A percentile compares a stretch with the other conserved stretches of the same genome.
Evolutionary conservation across 2,329 filamentous ascomycete species (phyloP).

Genomic region (Pseudocercospora fijiensis): DNA sequence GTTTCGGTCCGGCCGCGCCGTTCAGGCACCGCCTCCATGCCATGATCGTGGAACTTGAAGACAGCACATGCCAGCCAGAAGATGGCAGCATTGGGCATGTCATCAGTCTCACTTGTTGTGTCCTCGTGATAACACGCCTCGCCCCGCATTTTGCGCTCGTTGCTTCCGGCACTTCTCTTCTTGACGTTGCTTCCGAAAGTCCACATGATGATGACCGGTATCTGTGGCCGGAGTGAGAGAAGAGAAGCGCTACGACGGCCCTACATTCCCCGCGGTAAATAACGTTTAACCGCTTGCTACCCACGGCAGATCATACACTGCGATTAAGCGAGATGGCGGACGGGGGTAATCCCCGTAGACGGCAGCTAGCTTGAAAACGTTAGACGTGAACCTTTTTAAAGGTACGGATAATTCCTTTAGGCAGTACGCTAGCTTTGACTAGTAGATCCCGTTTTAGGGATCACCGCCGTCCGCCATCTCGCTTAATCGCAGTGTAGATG

Average conservation of each 20-base stretch:
- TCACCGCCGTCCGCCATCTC: no score
- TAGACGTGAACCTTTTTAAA: no score
- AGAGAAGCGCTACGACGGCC: background rate
- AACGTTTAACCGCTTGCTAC: background rate
- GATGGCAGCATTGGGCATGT: background rate
- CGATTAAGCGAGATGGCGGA: no score
- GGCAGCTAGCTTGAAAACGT: no score
- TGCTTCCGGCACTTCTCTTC: background rate
- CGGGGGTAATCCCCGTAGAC: no score
- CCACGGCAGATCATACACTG: no score
- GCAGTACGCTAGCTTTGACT: no score
- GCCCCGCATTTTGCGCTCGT: background rate
- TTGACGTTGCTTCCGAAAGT: background rate
- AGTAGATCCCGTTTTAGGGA: no score
- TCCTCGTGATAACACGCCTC: background rate
- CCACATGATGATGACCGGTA: no score
- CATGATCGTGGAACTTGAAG: no score
- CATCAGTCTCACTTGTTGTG: background rate
- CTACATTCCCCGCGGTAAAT: background rate
- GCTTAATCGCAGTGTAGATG: no score
- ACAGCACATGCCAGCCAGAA: background rate
- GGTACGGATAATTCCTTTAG: no score
- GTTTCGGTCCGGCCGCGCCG: slow-evolving; percentile 1
- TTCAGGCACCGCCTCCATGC: slow-evolving; percentile 2
- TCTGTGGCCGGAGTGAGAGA: background rate